phyloP scores from a whole-genome alignment of 2,329 filamentous ascomycete genomes.

The Apiospora koreana region DNA sequence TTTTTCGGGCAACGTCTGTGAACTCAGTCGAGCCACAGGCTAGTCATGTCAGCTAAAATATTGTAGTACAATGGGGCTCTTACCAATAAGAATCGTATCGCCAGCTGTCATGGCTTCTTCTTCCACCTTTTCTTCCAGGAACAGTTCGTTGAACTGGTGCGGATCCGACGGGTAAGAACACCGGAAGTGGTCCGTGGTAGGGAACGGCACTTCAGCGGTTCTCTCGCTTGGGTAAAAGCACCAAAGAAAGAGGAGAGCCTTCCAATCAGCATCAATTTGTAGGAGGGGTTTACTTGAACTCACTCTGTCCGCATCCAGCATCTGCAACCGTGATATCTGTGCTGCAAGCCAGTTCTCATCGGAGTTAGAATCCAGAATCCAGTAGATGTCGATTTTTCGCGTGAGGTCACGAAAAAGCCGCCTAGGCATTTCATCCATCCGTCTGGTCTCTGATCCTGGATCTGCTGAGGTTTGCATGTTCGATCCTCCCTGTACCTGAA shows the following conservation, averaged over 20 bases:
- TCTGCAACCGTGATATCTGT: neutral
- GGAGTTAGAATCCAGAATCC: neutral
- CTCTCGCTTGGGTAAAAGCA: neutral
- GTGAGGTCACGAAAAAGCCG: conserved; percentile 5
- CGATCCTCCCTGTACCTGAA: neutral
- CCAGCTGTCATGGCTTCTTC: neutral
- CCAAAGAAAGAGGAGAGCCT: neutral
- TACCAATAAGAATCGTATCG: neutral
- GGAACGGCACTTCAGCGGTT: neutral
- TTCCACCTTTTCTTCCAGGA: neutral
- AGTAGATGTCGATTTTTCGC: neutral
- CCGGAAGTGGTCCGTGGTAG: neutral
- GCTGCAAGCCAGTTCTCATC: neutral
- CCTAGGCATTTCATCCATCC: neutral
- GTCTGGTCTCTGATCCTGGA: neutral
- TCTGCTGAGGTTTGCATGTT: neutral
- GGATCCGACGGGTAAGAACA: neutral
- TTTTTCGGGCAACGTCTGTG: neutral
- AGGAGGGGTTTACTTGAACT: neutral
- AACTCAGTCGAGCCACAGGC: neutral
- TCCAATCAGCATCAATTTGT: neutral
- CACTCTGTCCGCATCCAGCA: neutral
- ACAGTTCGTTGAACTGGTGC: neutral
- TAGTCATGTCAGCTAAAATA: neutral
- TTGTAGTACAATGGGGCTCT: neutral